Evolutionary conservation across 2,329 filamentous ascomycete species (phyloP).

Genomic region (Malbranchea zuffiana): DNA sequence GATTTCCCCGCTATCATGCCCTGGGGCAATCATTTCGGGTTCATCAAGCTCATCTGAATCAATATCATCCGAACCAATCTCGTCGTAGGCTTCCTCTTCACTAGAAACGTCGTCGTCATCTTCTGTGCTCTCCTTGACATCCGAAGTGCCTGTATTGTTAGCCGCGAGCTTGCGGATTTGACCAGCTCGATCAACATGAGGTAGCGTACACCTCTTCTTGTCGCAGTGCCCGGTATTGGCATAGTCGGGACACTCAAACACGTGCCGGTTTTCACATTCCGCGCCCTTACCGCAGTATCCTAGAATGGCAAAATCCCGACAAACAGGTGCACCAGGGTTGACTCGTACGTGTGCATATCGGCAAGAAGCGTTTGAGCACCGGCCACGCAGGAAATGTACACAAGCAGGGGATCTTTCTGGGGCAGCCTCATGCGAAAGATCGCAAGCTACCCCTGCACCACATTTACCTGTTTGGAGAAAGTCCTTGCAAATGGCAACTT

Average conservation of each 20-base stretch:
- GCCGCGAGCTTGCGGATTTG: slow-evolving; percentile 54
- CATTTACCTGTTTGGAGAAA: slow-evolving; percentile 73
- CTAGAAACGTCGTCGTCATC: slow-evolving; percentile 62
- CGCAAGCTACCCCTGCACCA: slow-evolving; percentile 65
- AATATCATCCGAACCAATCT: slow-evolving; percentile 62
- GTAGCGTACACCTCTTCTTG: slow-evolving; percentile 68
- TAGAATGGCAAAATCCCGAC: slow-evolving; percentile 69
- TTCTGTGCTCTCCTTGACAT: slow-evolving; percentile 29
- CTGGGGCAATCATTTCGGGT: slow-evolving; percentile 27
- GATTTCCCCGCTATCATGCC: slow-evolving; percentile 36
- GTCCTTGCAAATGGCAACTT: slow-evolving; percentile 82
- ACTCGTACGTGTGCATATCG: slow-evolving; percentile 77
- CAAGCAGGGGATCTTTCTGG: slow-evolving; percentile 79
- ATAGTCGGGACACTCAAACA: slow-evolving; percentile 89
- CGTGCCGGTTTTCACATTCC: slow-evolving; percentile 69
- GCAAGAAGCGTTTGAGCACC: slow-evolving; percentile 78
- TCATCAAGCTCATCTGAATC: slow-evolving; percentile 55
- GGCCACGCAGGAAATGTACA: slow-evolving; percentile 78
- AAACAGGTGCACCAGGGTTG: slow-evolving; percentile 66
- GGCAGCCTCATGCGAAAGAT: slow-evolving; percentile 77
- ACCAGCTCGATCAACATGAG: slow-evolving; percentile 78
- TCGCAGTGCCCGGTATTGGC: slow-evolving; percentile 80
- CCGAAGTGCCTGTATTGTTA: slow-evolving; percentile 27
- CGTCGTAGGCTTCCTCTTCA: slow-evolving; percentile 57
- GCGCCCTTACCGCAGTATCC: slow-evolving; percentile 82